Conservation (phyloP, 1,284 basidiomycete genomes). For the Jaminaea rosea region DNA sequence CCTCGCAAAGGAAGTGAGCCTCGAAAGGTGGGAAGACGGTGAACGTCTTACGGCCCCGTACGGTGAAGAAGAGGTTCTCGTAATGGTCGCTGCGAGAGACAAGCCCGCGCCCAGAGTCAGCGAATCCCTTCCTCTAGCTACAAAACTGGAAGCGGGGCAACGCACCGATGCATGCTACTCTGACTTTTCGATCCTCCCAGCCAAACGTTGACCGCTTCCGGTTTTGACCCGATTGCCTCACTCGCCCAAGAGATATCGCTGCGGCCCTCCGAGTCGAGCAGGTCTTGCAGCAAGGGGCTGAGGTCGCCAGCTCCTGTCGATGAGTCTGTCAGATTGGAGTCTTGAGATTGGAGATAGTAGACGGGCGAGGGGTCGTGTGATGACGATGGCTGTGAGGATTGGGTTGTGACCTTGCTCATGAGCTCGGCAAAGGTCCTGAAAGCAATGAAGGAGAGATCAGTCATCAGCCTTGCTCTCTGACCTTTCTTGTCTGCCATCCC, state of each 20-base stretch:
- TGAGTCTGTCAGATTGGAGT: slow-evolving; percentile 26
- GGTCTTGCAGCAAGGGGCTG: slow-evolving; percentile 21
- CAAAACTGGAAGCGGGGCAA: background rate
- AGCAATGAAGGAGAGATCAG: background rate
- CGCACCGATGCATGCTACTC: slow-evolving; percentile 15
- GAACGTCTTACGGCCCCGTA: slow-evolving; percentile 34
- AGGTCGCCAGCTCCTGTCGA: slow-evolving; percentile 26
- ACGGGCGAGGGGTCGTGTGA: background rate
- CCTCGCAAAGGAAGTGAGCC: slow-evolving; percentile 27
- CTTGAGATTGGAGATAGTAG: slow-evolving; percentile 37
- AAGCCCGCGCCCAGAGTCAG: too few species aligned
- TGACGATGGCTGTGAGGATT: background rate
- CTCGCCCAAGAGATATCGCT: slow-evolving; percentile 22
- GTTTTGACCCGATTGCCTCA: slow-evolving; percentile 21
- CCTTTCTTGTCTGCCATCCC: slow-evolving; percentile 1
- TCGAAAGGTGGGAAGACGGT: slow-evolving; percentile 33
- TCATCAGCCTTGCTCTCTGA: background rate
- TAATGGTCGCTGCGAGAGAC: slow-evolving; percentile 24
- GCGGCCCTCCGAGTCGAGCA: slow-evolving; percentile 6
- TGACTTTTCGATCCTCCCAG: slow-evolving; percentile 23
- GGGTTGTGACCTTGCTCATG: slow-evolving; percentile 2
- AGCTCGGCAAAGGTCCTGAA: slow-evolving; percentile 12
- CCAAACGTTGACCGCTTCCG: slow-evolving; percentile 41
- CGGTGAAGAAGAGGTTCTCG: slow-evolving; percentile 38
- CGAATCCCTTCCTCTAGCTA: too few species aligned